Evolutionary conservation across 2,329 filamentous ascomycete genomes (phyloP), one percentile per base, ranked within the genome.

Genomic region (Cucurbitaria berberidis): DNA sequence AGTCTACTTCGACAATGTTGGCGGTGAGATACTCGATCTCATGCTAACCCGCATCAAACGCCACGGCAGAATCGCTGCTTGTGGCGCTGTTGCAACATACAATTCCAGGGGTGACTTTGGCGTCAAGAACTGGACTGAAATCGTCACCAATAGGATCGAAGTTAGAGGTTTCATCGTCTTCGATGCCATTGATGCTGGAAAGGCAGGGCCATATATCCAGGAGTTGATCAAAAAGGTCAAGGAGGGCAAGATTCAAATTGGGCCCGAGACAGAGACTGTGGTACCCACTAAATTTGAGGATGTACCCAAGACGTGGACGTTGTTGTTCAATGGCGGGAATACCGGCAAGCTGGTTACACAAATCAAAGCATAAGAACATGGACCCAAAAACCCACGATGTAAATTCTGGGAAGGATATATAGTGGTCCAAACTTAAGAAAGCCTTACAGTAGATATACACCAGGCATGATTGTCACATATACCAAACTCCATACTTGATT

Each of bases 1-100:
- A 13, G 72, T 83, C 7, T 82, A 79, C 61, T 81, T 79, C 49
- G 81, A 82, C 62, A 82, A 82, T 54, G 79, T 82, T 3, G 80
- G 81, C 6, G 80, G 80, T 3, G 66, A 73, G 26, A 78, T 82
- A 32, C 69, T 82, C 40, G 79, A 82, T 50, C 64, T 78, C 29
- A 77, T 79, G 72, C 68, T 82, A 13, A 63, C 69, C 21, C 73
- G 76, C 32, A 70, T 81, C 59, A 76, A 76, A 67, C 68, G 65
- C 18, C 57, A 68, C 39, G 79, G 78, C 1, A 71, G 76, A 7
- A 68, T 81, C 8, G 74, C 75, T 3, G 73, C 77, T 0, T 81
- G 78, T 57, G 79, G 79, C 9, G 72, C 76, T 5, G 75, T 81
- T 26, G 62, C 74, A 3, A 68, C 65, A 5, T 81, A 81, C 64